These are phyloP conservation scores for Pseudogymnoascus sp. DNA, from an alignment of 2,329 filamentous ascomycete species.

Conservation along the genomic window DNA sequence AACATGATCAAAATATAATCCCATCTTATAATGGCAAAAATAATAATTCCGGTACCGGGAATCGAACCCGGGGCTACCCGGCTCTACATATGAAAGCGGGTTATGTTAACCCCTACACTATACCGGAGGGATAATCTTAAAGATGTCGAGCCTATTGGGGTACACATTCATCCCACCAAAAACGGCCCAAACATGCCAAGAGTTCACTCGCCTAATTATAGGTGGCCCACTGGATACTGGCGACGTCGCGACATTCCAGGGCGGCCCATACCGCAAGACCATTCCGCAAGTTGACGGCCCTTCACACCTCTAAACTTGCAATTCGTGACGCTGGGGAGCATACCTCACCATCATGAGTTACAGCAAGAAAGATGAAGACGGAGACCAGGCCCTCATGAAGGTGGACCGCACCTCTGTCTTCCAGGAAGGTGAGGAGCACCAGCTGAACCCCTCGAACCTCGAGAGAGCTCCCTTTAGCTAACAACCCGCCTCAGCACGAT, in stretches of 20 bases:
- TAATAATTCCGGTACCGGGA: conserved; percentile 13
- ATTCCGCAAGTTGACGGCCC: background rate
- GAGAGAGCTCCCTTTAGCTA: conserved; percentile 27
- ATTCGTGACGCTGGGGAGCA: conserved; percentile 31
- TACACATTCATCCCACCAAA: background rate
- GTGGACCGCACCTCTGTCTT: conserved; percentile 97
- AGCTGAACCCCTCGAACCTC: conserved; percentile 23
- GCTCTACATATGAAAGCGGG: conserved; percentile 12
- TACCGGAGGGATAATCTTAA: conserved; percentile 10
- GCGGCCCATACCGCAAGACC: background rate
- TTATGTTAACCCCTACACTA: conserved; percentile 15
- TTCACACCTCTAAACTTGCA: conserved; percentile 8
- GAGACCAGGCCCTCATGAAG: conserved; percentile 86
- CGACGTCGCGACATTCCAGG: conserved; percentile 2
- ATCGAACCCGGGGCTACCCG: conserved; percentile 14
- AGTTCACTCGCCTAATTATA: background rate
- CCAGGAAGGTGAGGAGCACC: conserved; percentile 70
- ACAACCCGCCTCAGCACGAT: conserved; percentile 59
- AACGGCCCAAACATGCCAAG: background rate
- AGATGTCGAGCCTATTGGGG: background rate
- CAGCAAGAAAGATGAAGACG: conserved; percentile 99
- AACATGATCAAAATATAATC: background rate
- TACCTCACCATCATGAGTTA: conserved; percentile 66
- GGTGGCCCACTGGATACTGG: conserved; percentile 1
- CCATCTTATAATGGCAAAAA: background rate